A percentile compares a stretch with the other conserved stretches of the same genome.
These are phyloP conservation scores for Dothidotthia symphoricarpi DNA, from an alignment of 2,329 filamentous ascomycete genomes.

Conservation along the genomic window DNA sequence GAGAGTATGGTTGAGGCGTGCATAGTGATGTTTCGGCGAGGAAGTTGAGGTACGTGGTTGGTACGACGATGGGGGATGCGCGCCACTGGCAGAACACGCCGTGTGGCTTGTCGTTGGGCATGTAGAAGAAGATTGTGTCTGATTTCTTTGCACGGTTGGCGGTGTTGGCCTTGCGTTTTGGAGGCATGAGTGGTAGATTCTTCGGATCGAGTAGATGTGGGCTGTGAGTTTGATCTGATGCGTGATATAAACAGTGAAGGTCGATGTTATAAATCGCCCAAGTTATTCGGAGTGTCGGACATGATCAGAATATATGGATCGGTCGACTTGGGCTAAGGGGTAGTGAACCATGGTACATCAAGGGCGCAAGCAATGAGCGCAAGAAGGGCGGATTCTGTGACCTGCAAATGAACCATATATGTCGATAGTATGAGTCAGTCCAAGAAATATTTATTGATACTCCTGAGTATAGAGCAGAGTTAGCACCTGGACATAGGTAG, in stretches of 20 bases:
- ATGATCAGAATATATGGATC: not conserved
- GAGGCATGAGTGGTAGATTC: not conserved
- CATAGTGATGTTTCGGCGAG: conserved; percentile 1
- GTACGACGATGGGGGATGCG: conserved; percentile 46
- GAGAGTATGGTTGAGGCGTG: conserved; percentile 1
- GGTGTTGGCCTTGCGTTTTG: conserved; percentile 1
- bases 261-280: no score
- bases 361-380: not conserved
- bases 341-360: not conserved
- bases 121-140: conserved; percentile 18
- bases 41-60: conserved; percentile 13
- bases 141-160: conserved; percentile 1
- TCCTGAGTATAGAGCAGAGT: no score
- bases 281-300: conserved; percentile 22
- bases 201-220: not conserved
- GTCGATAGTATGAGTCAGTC: no score
- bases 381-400: not conserved
- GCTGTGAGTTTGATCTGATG: conserved; percentile 21
- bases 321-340: not conserved
- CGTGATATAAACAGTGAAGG: conserved; percentile 34
- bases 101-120: conserved; percentile 39
- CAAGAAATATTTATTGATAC: no score
- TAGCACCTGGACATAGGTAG: no score
- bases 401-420: no score
- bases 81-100: conserved; percentile 59